A percentile compares a stretch with the other conserved stretches of the same genome.
Conservation (phyloP, 176 grass and related monocot species). For the Bromus sterilis region DNA sequence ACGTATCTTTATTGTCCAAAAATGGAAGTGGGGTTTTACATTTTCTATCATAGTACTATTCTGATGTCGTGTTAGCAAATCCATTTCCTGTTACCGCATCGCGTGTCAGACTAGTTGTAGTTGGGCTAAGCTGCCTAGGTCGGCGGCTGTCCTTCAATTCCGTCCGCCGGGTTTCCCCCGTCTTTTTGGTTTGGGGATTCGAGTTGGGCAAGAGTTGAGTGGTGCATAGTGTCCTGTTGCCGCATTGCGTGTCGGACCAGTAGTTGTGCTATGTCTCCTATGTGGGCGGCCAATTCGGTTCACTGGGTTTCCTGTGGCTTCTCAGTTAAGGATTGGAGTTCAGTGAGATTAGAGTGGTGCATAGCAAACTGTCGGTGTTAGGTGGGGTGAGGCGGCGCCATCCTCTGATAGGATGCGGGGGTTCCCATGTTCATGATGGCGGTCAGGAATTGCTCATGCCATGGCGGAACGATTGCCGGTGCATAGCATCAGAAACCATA, state of each 20-base stretch:
- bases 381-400: background rate
- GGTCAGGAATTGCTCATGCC: background rate
- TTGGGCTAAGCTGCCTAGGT: background rate
- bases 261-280: too few relatives aligned
- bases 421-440: background rate
- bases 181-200: too few relatives aligned
- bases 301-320: background rate
- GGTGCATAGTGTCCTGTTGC: too few relatives aligned
- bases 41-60: slow-evolving; percentile 5
- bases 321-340: background rate
- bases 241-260: too few relatives aligned
- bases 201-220: too few relatives aligned
- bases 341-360: background rate
- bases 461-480: background rate
- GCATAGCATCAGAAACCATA: background rate
- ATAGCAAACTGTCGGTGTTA: background rate
- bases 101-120: background rate
- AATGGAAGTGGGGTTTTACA: background rate
- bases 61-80: too few relatives aligned
- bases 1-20: background rate
- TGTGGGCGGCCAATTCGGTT: too few relatives aligned
- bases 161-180: too few relatives aligned
- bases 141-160: background rate
- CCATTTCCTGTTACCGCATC: background rate
- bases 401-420: background rate